Conservation (phyloP, 192 early-diverging fungal genomes). For the Thamnidium elegans region DNA sequence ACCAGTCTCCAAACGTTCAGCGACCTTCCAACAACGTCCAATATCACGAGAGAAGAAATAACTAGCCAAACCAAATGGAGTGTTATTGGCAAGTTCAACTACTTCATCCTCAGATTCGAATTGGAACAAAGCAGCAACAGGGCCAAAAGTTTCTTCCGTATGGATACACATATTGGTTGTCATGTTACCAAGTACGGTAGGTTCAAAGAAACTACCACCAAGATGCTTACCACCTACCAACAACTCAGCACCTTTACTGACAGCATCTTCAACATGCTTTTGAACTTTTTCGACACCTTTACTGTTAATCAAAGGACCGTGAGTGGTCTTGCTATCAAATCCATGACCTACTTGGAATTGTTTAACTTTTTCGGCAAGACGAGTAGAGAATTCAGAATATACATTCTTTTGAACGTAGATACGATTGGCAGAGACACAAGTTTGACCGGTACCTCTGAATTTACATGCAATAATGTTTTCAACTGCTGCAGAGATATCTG, state of each 20-base stretch:
- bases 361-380: constrained; percentile 52
- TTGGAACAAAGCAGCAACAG: constrained; percentile 72
- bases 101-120: constrained; percentile 84
- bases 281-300: constrained; percentile 68
- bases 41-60: constrained; percentile 84
- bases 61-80: constrained; percentile 72
- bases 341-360: constrained; percentile 75
- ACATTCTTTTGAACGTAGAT: constrained; percentile 74
- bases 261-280: constrained; percentile 69
- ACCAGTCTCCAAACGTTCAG: constrained; percentile 79
- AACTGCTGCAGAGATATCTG: constrained; percentile 69
- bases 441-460: constrained; percentile 80
- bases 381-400: constrained; percentile 59
- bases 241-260: constrained; percentile 68
- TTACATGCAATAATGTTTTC: constrained; percentile 40
- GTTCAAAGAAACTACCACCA: constrained; percentile 75
- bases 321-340: constrained; percentile 56
- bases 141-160: constrained; percentile 90
- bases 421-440: constrained; percentile 76
- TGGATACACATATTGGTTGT: constrained; percentile 65
- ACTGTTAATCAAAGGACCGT: constrained; percentile 82
- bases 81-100: constrained; percentile 68
- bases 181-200: constrained; percentile 76
- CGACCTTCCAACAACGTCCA: constrained; percentile 73
- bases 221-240: constrained; percentile 60